phyloP scores from a whole-genome alignment of 495 filamentous ascomycete species.

The Ramalina intermedia region DNA sequence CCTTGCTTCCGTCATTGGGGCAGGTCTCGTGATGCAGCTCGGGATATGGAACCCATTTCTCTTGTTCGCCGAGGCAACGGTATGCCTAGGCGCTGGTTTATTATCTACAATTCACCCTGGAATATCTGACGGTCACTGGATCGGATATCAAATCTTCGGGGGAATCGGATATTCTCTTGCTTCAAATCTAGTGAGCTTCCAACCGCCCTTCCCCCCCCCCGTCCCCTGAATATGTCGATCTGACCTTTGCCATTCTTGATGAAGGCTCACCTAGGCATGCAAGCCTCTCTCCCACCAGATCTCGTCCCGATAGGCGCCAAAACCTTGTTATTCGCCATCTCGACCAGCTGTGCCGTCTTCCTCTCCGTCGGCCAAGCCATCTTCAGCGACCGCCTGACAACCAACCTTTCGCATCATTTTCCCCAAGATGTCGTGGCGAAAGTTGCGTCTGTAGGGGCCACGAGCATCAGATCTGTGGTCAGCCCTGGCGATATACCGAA shows the following conservation, averaged over 20 bases:
- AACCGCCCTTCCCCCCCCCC: too few relatives aligned
- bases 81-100: conserved; percentile 1
- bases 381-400: conserved; percentile 5
- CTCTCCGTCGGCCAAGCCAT: conserved; percentile 9
- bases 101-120: conserved; percentile 1
- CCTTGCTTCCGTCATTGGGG: not conserved
- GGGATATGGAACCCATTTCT: not conserved
- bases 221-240: too few relatives aligned
- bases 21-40: not conserved
- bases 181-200: not conserved
- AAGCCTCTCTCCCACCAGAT: conserved; percentile 14
- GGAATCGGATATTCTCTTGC: conserved; percentile 5
- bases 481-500: not conserved
- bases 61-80: not conserved
- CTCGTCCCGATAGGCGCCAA: conserved; percentile 15
- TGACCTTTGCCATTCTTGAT: too few relatives aligned
- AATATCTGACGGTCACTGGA: conserved; percentile 4
- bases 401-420: not conserved
- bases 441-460: not conserved
- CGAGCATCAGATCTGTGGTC: not conserved
- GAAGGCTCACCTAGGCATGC: conserved; percentile 17
- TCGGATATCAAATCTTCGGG: conserved; percentile 9
- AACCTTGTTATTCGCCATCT: conserved; percentile 7
- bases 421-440: not conserved
- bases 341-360: conserved; percentile 13